Base-by-base conservation (phyloP, 2,329 filamentous ascomycete species). In the Penicillium sp. region DNA sequence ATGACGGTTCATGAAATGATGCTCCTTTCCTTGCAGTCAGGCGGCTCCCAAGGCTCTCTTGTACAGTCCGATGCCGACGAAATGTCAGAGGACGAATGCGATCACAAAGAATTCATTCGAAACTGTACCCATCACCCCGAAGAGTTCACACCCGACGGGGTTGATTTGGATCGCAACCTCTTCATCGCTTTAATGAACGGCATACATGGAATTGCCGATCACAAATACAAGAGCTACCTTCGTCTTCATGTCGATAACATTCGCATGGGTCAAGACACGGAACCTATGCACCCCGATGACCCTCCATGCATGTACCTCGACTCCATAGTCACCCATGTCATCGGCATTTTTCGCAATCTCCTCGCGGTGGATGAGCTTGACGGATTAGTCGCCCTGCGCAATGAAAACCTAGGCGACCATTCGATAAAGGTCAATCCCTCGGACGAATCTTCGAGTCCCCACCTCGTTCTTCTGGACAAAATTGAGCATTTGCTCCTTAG, bases 1-100 rank as follows among this genome's bases (percentile, higher is more conserved):
- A 70, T 75, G 67, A 77, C 75, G 9, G 68, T 68, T 48, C 75
- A 77, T 57, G 75, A 77, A 58, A 67, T 74, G 60, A 75, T 76
- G 66, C 63, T 69, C 33, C 60, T 71, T 26, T 67, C 71, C 10
- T 59, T 64, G 40, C 60, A 66, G 45, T 68, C 67, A 10, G 60
- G 64, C 29, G 59, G 48, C 18, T 48, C 65, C 26, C 58, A 58
- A 16, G 47, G 52, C n/a, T 55, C 62, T 16, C 59, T 65, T 3
- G 57, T 55, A 26, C 56, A 64, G 43, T 48, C 52, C 33, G 62
- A 62, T 40, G 64, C 52, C 8, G 58, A 63, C 5, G 51, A 61
- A 10, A 51, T 47, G 6, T 23, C 33, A 7, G 28, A 58, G 14
- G 56, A 66, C 9, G 59, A 63, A 36, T 42, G 56, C 18, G 51